Conservation (phyloP, 2,329 filamentous ascomycete species). For the Botrytis deweyae region DNA sequence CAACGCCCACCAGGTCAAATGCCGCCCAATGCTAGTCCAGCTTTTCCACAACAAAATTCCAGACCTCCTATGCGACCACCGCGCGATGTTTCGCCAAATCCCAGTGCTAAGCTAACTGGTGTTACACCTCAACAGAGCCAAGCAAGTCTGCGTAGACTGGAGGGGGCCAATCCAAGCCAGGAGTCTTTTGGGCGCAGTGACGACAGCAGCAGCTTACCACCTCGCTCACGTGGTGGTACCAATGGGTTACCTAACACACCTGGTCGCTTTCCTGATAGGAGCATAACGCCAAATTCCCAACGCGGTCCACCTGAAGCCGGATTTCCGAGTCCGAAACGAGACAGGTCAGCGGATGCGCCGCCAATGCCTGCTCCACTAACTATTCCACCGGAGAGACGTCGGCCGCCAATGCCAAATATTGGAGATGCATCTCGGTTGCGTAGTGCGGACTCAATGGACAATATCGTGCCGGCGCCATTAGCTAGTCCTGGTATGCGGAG, state of each 20-base stretch:
- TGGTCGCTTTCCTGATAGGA: conserved; percentile 39
- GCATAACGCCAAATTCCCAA: conserved; percentile 34
- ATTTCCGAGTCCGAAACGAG: conserved; percentile 28
- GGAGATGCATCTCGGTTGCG: conserved; percentile 37
- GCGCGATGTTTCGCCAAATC: conserved; percentile 35
- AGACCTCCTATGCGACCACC: conserved; percentile 33
- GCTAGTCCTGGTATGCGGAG: conserved; percentile 40
- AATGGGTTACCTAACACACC: conserved; percentile 35
- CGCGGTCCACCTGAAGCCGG: conserved; percentile 36
- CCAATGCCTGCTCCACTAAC: conserved; percentile 37
- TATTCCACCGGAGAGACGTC: conserved; percentile 38
- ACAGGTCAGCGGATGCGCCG: conserved; percentile 31
- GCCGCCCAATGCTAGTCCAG: conserved; percentile 22
- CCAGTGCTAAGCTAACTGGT: conserved; percentile 32
- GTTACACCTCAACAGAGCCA: conserved; percentile 29
- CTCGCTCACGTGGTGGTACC: conserved; percentile 36
- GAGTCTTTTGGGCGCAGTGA: conserved; percentile 38
- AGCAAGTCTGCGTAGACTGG: conserved; percentile 33
- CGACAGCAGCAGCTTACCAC: conserved; percentile 34
- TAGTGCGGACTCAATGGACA: conserved; percentile 32
- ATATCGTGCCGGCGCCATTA: conserved; percentile 41
- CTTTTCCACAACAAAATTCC: conserved; percentile 32
- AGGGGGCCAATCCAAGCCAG: conserved; percentile 37
- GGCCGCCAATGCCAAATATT: conserved; percentile 38
- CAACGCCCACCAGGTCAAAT: conserved; percentile 31